A percentile compares a stretch with the other conserved stretches of the same genome.
These are phyloP conservation scores for Eutrema japonicum DNA, from an alignment of 345 rosid species.

Conservation along the genomic window DNA sequence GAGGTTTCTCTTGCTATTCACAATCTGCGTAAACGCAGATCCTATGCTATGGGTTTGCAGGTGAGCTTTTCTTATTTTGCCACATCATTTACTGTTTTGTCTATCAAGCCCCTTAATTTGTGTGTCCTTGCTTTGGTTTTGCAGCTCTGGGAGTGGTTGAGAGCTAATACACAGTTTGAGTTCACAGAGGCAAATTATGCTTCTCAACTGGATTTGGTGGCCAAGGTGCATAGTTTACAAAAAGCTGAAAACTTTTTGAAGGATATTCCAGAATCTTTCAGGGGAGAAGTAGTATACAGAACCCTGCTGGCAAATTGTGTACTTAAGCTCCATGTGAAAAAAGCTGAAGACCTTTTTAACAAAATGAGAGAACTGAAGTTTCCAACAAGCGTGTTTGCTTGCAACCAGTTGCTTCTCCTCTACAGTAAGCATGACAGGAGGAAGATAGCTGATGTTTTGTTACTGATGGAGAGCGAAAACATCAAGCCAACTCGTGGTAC, in stretches of 20 bases:
- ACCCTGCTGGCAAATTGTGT: conserved; percentile 80
- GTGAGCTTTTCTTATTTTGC: conserved; percentile 41
- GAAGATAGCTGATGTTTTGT: conserved; percentile 77
- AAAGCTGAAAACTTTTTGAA: conserved; percentile 68
- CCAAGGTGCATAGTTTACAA: conserved; percentile 64
- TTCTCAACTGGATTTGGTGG: conserved; percentile 76
- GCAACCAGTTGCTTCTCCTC: conserved; percentile 89
- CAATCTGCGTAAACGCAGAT: conserved; percentile 65
- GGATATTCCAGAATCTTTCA: conserved; percentile 66
- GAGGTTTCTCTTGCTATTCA: conserved; percentile 54
- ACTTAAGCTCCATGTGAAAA: conserved; percentile 48
- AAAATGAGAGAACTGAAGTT: conserved; percentile 77
- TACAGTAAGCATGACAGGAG: conserved; percentile 72
- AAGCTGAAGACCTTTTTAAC: conserved; percentile 75
- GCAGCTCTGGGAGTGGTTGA: conserved; percentile 89
- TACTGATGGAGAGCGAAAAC: conserved; percentile 87
- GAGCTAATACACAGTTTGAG: conserved; percentile 56
- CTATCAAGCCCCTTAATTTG: neutral
- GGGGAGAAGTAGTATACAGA: conserved; percentile 69
- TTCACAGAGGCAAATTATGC: conserved; percentile 78
- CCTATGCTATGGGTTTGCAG: conserved; percentile 79
- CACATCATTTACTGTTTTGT: neutral
- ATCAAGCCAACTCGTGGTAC: conserved; percentile 70
- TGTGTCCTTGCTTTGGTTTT: conserved; percentile 29
- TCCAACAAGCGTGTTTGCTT: conserved; percentile 69